Evolutionary conservation across 805 yeast species (phyloP), one percentile per base, ranked within the genome.

Genomic region (Jamesozyma piceae): DNA sequence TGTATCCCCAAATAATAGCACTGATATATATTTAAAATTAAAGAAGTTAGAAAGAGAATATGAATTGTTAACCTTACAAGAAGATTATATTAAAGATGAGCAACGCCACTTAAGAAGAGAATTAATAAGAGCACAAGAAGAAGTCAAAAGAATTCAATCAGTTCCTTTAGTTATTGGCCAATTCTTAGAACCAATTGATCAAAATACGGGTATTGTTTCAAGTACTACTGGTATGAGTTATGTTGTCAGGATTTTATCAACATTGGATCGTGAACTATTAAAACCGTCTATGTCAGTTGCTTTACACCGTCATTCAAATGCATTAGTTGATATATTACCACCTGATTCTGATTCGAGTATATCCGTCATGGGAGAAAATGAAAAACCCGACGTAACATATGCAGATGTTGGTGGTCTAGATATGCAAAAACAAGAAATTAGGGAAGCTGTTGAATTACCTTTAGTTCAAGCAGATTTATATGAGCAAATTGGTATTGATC

Each of bases 401-500:
- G 95, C 95, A 28, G 98, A 92, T 64, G 97, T 92, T 43, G 99
- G 99, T 66, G 99, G 98, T 33, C 72, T 92, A 62, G 98, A 92
- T 64, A 88, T 92, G 95, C 99, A 92, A 66, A 94, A 92, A 57
- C 98, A 94, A 66, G 99, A 92, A 68, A 92, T 92, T 49, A 78
- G 97, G 59, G 99, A 92, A 68, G 98, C 98, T 2, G 97, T 92
- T 14, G 98, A 92, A 65, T 73, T 92, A 54, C 98, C 98, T 11
- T 74, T 92, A 57, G 83, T 95, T 14, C 97, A 92, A 63, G 94
- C 92, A 31, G 98, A 94, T 56, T 72, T 94, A 51, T 92, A 92
- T 67, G 83, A 86, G 58, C 97, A 92, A 66, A 92, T 92, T 58
- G 99, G 99, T 67, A 89, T 92, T 51, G 97, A 92, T 57, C 98